Evolutionary conservation across 75 land plant genomes (phyloP), one percentile per base, ranked within the genome.

Genomic region (Adiantum capillusveneris): DNA sequence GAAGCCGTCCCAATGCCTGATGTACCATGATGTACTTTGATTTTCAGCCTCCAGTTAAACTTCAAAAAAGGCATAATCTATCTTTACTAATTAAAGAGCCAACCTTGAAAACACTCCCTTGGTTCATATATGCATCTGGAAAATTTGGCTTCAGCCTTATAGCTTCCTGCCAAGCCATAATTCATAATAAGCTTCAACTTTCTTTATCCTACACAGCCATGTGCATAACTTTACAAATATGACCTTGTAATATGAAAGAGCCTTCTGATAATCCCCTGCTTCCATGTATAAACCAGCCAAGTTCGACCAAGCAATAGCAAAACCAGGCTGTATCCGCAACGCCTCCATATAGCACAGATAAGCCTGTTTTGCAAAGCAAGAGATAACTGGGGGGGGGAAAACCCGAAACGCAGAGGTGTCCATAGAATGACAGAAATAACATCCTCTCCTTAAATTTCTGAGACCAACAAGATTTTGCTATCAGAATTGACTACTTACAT

Each of bases 291-390:
- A 71, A 31, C 89, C 86, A 74, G 97, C 99, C 30, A 90, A 76
- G 65, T 95, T 95, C 0, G 99, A 95, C 99, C 99, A 95, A 25
- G 99, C 99, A 72, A 95, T 84, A 1, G 99, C 92, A 87, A 87
- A 90, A n/a, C 64, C 74, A 17, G 99, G 97, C 39, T 90, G 86
- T 31, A 90, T 81, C 0, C 93, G 77, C 14, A 95, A 44, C 19
- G 97, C 99, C 58, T 95, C 99, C 18, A 76, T 24, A 59, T 95
- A 95, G 65, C 97, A 95, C 27, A 71, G 74, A 74, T 84, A 95
- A 31, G 99, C 99, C 99, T 95, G n/a, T n/a, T n/a, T n/a, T n/a
- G n/a, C n/a, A n/a, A n/a, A n/a, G n/a, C n/a, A n/a, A n/a, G n/a
- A n/a, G n/a, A n/a, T n/a, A n/a, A n/a, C n/a, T n/a, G n/a, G n/a